Evolutionary conservation across 805 yeast species (phyloP), one percentile per base, ranked within the genome.

Genomic region (Blastobotrys mokoenaii): DNA sequence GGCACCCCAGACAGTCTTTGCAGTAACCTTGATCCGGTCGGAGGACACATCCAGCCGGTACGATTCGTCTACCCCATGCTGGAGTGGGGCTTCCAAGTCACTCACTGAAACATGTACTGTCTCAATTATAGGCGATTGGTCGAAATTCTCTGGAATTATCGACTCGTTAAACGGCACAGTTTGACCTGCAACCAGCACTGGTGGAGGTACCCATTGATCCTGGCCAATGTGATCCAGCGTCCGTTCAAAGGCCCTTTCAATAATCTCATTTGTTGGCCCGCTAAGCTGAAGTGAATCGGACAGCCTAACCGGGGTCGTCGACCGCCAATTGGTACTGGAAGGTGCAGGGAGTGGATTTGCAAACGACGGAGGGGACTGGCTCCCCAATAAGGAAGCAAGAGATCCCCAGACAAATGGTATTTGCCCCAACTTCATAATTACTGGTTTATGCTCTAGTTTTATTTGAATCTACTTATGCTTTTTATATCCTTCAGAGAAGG

Each of bases 1-100:
- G 1, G 66, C 70, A 14, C 72, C 73, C 71, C 71, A 68, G 3
- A 57, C 49, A 1, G 70, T 67, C n/a, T 36, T 51, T 2, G 70
- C 61, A 1, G 42, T 41, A 18, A 67, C 58, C 4, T 35, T 12
- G 15, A 67, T 49, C 11, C 48, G 41, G 27, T 32, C 43, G 8
- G 16, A 35, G n/a, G 37, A 11, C 3, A 63, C 50, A 2, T 43
- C 43, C 41, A 67, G 48, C 14, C 54, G 43, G 50, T 65, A 68
- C 11, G 65, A 52, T 50, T 67, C 72, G 47, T 67, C 60, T 15
- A 65, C 68, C 4, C 66, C 69, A 38, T 57, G 54, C 46, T 65
- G 68, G 43, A 68, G 55, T 37, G 51, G 60, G n/a, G 60, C 59
- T 15, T 47, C 46, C 30, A 33, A 27, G 44, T 61, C 61, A 6